Evolutionary conservation across 257 asterid genomes (phyloP), one percentile per base, ranked within the genome.

Genomic region (Jaltomata sinuosa): DNA sequence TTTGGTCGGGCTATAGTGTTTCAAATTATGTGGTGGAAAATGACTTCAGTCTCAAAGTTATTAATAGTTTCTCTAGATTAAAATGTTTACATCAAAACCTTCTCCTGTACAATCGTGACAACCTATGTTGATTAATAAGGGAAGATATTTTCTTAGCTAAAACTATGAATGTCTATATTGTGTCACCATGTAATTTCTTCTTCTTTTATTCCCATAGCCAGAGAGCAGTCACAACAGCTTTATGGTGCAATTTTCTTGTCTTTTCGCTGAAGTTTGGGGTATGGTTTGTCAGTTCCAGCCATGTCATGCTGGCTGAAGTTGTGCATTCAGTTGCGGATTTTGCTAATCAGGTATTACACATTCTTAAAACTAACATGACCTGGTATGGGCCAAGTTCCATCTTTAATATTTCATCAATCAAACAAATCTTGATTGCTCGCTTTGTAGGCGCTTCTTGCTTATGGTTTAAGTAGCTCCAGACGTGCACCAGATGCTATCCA

Each of bases 401-500:
- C 21, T 78, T 29, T 47, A 27, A 16, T 27, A 77, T 19, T 77
- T 77, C 62, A 29, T 77, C 18, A 49, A 31, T 49, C 82, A 77
- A 76, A 77, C 40, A 52, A 47, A 49, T 77, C 18, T 49, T 77
- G 62, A 49, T 77, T 49, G 62, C 62, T 77, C 0, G 2, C 29
- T 49, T 27, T 77, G 67, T 86, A 97, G 99, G 98, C 96, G 55
- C 99, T 97, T 87, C 98, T 97, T 80, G 99, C 99, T 42, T 97
- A 97, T 89, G 99, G 99, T 84, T 89, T 97, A 84, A 95, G 95
- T 86, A 95, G 99, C 88, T 97, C 98, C 79, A 92, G 94, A 69
- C 98, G 99, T 81, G 99, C 96, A 76, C 99, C 98, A 59, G 99
- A 97, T 89, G 98, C 97, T 82, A 90, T 97, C 83, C 99, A 97